Conservation (phyloP, 2,329 filamentous ascomycete genomes). For the Didymellaceae sp. region DNA sequence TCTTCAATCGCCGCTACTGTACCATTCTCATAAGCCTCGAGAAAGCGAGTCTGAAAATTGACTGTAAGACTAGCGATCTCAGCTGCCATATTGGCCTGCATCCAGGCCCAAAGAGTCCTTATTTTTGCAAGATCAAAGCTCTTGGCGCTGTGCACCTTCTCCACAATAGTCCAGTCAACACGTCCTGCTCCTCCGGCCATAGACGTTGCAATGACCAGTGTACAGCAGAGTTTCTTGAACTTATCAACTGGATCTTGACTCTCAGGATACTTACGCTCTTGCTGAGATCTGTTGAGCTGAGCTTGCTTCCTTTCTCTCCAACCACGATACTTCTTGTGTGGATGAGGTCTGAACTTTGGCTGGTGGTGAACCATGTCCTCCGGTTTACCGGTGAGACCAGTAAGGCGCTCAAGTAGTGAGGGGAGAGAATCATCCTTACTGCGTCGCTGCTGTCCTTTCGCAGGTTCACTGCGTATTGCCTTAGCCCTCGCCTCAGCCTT, state of each 20-base stretch:
- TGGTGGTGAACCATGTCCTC: conserved; percentile 37
- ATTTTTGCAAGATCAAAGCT: conserved; percentile 43
- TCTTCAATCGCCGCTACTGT: conserved; percentile 68
- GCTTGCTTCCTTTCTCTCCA: conserved; percentile 26
- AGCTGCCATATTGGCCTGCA: conserved; percentile 40
- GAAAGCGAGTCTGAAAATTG: conserved; percentile 70
- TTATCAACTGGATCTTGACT: conserved; percentile 28
- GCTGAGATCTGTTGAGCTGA: conserved; percentile 18
- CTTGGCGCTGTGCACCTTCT: conserved; percentile 47
- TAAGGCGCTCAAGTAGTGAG: conserved; percentile 43
- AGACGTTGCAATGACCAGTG: conserved; percentile 40
- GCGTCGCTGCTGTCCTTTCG: conserved; percentile 12
- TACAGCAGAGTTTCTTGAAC: conserved; percentile 42
- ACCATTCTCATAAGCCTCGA: conserved; percentile 69
- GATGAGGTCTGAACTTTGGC: conserved; percentile 19
- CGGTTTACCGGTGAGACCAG: conserved; percentile 43
- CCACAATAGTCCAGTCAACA: conserved; percentile 53
- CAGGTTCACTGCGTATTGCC: conserved; percentile 2
- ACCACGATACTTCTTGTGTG: conserved; percentile 2
- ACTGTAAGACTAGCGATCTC: conserved; percentile 64
- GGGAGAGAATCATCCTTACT: conserved; percentile 21
- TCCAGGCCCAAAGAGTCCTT: conserved; percentile 49
- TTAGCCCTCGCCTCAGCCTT: background rate
- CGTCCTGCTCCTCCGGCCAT: conserved; percentile 46
- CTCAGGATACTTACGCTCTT: conserved; percentile 25